Base-by-base conservation (phyloP, 768 basidiomycete species). In the Leccinum pellstonianum region DNA sequence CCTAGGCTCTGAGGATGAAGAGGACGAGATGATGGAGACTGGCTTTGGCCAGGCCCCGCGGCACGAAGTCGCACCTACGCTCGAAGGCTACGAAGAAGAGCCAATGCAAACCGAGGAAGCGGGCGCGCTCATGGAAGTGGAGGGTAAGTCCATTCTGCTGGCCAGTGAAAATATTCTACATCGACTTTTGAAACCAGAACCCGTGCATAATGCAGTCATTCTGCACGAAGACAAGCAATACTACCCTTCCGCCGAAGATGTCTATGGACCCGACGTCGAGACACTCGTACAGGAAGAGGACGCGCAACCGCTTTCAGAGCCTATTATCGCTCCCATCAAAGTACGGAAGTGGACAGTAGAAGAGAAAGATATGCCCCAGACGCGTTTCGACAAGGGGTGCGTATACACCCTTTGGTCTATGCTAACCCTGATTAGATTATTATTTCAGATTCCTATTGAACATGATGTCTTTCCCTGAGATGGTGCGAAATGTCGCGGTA, bases 201-300 rank as follows among this genome's bases (percentile, higher is more conserved):
- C 91, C 46, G 75, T 81, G 33, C 88, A 91, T 64, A 91, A 88
- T 61, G 91, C 91, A 52, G 89, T 94, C 19, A 74, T 98, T 48
- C 80, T 98, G 49, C 96, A 98, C 68, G 97, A 98, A 72, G 91
- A 99, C 77, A 99, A 99, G 75, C 91, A 94, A 74, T 98, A 99
- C 75, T 99, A 99, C 72, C 92, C 94, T 14, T 90, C 90, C 14
- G 96, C 97, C 1, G 80, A 80, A 57, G 94, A 98, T 17, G 86
- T 95, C 2, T 99, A 99, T 73, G 97, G 97, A 3, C 80, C 85
- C 41, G 97, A 87, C 59, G 97, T 99, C 31, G 96, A 98, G 76
- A 91, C 97, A 1, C 76, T 98, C 65, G 97, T 99, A 2, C 97
- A 98, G 71, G 97, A 99, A 74, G 97, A 99, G 76, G 97, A 99